Evolutionary conservation across 2,329 filamentous ascomycete genomes (phyloP), one percentile per base, ranked within the genome.

Genomic region (Phialophora expanda): DNA sequence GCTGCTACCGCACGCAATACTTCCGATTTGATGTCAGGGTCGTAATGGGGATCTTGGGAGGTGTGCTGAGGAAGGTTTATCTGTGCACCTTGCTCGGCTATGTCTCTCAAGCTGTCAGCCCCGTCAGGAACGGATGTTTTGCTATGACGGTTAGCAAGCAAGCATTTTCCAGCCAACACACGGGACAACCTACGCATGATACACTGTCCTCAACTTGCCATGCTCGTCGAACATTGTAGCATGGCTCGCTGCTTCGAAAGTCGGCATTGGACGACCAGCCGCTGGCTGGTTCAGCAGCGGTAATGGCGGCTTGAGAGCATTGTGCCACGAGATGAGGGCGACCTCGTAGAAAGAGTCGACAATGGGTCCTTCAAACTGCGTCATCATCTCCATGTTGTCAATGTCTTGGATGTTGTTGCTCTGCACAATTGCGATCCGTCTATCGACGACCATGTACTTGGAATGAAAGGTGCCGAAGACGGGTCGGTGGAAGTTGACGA

Each of bases 361-460:
- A 64, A 93, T 90, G 0, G 89, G 86, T 0, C 91, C 91, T 77
- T 93, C 90, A 0, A 92, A 75, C 62, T 91, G 90, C 2, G 86
- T 82, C 85, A 92, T 88, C 90, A 94, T 93, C 76, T 94, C 91
- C 62, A 93, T 66, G 70, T 94, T 94, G 71, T 91, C 89, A 61
- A 92, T 93, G 69, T 92, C 87, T 75, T 85, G 83, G 57, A 93
- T 90, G 72, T 93, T 94, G 75, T 92, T 92, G 78, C 90, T 93
- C 77, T 90, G 89, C 1, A 93, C 75, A 1, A 91, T 79, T 0
- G 85, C 90, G n/a, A 89, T 81, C 67, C 85, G 86, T 6, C 90
- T 83, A 75, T 94, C 91, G 1, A 93, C 86, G 1, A 93, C 80
- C 82, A 91, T 90, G 74, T 89, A 92, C 74, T 94, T 94, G 68